Base-by-base conservation (phyloP, 176 grass and related monocot genomes). In the Dactylis glomerata region DNA sequence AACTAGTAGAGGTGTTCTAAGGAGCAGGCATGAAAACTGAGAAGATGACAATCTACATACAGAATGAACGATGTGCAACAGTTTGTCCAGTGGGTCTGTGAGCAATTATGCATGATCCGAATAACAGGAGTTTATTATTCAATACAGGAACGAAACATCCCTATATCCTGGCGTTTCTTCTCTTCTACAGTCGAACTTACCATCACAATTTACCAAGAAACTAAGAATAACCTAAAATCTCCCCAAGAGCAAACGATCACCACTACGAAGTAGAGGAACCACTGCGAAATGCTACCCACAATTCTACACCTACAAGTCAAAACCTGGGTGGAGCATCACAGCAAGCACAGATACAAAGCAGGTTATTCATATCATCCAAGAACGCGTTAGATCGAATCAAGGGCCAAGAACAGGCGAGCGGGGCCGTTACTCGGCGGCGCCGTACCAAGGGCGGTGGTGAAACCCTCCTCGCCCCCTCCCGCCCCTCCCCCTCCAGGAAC, bases 391-490 rank as follows among this genome's bases (percentile, higher is more conserved):
- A 38, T 32, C 54, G 38, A 50, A 32, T 33, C 61, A 68, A 85
- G 40, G 42, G 69, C 23, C 55, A 28, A 85, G 61, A 46, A 24
- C 13, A 51, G 37, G 8, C 8, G 9, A 54, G 3, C 6, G 44
- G 50, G 54, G 42, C 14, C 30, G 19, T 34, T 16, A 45, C 73
- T 30, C 24, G 55, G 81, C 3, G 54, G 74, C 5, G 20, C 47
- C 58, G 61, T 81, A 81, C 87, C 83, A 81, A 82, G 87, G 50
- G 71, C 38, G 38, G 40, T 58, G 87, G 54, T 81, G 83, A 81
- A 89, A 89, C 70, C 83, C 82, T 81, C 86, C 81, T 57, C 58
- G 76, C 78, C 79, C 70, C 59, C 27, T 45, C 32, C 64, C 9
- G 11, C 75, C 66, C 17, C 77, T 81, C 17, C 69, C 82, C 70